A percentile compares a stretch with the other conserved stretches of the same genome.
Evolutionary conservation across 1,284 basidiomycete species (phyloP).

Genomic region (Ustilago esculenta): DNA sequence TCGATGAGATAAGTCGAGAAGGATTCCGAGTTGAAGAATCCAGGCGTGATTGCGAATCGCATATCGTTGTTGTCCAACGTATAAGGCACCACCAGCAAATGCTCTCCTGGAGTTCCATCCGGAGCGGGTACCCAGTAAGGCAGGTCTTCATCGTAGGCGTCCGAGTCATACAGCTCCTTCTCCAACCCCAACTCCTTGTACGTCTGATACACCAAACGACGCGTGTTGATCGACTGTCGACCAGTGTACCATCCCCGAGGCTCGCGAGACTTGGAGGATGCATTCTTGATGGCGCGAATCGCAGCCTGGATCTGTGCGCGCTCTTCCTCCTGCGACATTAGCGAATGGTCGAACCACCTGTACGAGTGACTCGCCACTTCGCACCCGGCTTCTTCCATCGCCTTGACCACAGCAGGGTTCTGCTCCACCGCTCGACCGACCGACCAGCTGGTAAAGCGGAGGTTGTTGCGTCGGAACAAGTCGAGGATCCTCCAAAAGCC

Average conservation of each 20-base stretch:
- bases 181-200: conserved; percentile 57
- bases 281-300: conserved; percentile 63
- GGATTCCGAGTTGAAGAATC: conserved; percentile 67
- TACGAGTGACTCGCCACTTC: conserved; percentile 68
- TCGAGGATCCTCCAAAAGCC: conserved; percentile 68
- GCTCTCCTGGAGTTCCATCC: conserved; percentile 45
- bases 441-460: conserved; percentile 66
- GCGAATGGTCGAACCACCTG: conserved; percentile 66
- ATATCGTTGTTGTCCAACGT: conserved; percentile 68
- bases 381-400: conserved; percentile 64
- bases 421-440: conserved; percentile 67
- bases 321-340: conserved; percentile 63
- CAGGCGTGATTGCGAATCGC: conserved; percentile 67
- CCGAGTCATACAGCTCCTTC: conserved; percentile 59
- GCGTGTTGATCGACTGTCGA: conserved; percentile 61
- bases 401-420: conserved; percentile 64
- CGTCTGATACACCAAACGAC: conserved; percentile 62
- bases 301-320: conserved; percentile 62
- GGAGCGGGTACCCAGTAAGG: conserved; percentile 68
- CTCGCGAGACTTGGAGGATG: conserved; percentile 50
- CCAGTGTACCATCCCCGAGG: conserved; percentile 69
- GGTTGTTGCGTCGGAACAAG: conserved; percentile 63
- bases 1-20: conserved; percentile 68
- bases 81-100: conserved; percentile 68
- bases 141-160: conserved; percentile 68